A percentile compares a stretch with the other conserved stretches of the same genome.
These are phyloP conservation scores for Colletotrichum phormii DNA, from an alignment of 2,329 filamentous ascomycete genomes.

Conservation along the genomic window DNA sequence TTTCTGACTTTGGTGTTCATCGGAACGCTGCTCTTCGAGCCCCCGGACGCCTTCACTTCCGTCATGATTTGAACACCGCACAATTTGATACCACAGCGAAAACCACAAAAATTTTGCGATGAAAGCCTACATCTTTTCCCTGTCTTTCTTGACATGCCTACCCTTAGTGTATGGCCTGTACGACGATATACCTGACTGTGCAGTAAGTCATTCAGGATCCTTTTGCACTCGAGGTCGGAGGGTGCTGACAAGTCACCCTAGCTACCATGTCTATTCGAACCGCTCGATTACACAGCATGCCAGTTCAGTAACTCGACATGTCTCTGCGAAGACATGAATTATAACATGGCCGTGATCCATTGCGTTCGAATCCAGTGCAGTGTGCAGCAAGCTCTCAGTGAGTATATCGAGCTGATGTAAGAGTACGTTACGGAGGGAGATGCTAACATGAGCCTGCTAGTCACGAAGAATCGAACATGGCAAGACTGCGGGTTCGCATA, in stretches of 20 bases:
- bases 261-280: slow-evolving; percentile 23
- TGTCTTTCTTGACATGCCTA: slow-evolving; percentile 6
- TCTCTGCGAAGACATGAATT: slow-evolving; percentile 26
- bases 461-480: slow-evolving; percentile 29
- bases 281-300: slow-evolving; percentile 27
- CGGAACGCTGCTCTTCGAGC: not conserved
- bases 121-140: slow-evolving; percentile 13
- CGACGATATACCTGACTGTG: slow-evolving; percentile 26
- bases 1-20: not conserved
- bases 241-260: not conserved
- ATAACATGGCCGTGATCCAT: slow-evolving; percentile 30
- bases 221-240: not conserved
- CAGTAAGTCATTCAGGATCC: not conserved
- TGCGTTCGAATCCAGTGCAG: slow-evolving; percentile 30
- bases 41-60: not conserved
- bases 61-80: slow-evolving; percentile 19
- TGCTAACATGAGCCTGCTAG: not conserved
- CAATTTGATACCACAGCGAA: not conserved
- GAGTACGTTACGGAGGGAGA: no score
- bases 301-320: slow-evolving; percentile 15
- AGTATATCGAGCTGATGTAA: not conserved
- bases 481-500: slow-evolving; percentile 13
- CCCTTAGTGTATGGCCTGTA: slow-evolving; percentile 24
- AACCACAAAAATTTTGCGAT: not conserved
- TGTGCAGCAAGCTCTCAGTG: slow-evolving; percentile 27